Conservation (phyloP, 2,329 filamentous ascomycete species). For the Stagonosporopsis cucurbitacearum region DNA sequence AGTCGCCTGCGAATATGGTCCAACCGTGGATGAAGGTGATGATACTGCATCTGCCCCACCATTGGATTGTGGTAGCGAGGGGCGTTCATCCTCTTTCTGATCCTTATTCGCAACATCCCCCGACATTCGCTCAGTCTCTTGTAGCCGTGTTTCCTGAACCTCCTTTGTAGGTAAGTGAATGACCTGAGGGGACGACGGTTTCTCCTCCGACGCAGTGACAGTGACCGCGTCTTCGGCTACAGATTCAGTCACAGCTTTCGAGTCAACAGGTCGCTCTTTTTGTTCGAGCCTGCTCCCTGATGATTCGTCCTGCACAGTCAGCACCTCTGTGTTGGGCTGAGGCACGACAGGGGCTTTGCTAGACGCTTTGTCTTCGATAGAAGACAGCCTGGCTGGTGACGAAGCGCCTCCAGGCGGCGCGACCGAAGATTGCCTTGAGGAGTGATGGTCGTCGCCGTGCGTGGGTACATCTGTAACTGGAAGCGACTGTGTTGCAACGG, state of each 20-base stretch:
- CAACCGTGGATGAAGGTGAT: slow-evolving; percentile 69
- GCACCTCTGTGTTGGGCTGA: slow-evolving; percentile 16
- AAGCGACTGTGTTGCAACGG: slow-evolving; percentile 33
- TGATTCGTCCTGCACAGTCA: slow-evolving; percentile 23
- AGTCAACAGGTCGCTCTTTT: slow-evolving; percentile 33
- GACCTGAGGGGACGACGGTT: slow-evolving; percentile 42
- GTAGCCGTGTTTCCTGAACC: slow-evolving; percentile 56
- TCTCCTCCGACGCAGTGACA: slow-evolving; percentile 11
- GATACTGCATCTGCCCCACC: slow-evolving; percentile 47
- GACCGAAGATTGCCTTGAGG: slow-evolving; percentile 17
- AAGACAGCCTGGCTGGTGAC: slow-evolving; percentile 14
- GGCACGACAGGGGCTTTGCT: slow-evolving; percentile 16
- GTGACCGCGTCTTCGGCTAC: slow-evolving; percentile 24
- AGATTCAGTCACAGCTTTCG: slow-evolving; percentile 36
- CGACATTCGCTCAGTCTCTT: slow-evolving; percentile 50
- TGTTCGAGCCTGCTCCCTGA: slow-evolving; percentile 3
- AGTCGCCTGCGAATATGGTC: slow-evolving; percentile 74
- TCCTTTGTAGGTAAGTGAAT: slow-evolving; percentile 59
- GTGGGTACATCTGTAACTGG: slow-evolving; percentile 26
- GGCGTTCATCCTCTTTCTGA: slow-evolving; percentile 48
- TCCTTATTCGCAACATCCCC: slow-evolving; percentile 47
- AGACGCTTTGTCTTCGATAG: slow-evolving; percentile 25
- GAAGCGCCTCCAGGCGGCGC: slow-evolving; percentile 17
- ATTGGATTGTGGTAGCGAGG: slow-evolving; percentile 35
- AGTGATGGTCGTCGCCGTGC: slow-evolving; percentile 22